Base-by-base conservation (phyloP, 2,329 filamentous ascomycete species). In the Sarocladiaceae sp. region DNA sequence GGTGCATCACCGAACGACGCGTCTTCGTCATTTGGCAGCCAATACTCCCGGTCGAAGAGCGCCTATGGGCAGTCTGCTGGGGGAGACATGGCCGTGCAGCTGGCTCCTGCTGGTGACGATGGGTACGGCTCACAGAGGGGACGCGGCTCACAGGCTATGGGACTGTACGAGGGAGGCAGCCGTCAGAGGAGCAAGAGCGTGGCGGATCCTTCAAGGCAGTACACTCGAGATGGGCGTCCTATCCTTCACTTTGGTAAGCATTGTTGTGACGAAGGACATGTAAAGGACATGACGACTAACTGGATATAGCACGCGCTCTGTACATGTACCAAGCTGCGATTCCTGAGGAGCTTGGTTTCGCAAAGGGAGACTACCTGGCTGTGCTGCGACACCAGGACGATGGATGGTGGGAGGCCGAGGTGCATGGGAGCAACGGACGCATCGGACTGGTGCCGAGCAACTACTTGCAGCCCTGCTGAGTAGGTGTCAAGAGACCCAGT, bases 351-450 rank as follows among this genome's bases (percentile, higher is more conserved):
- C 70, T 98, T 16, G 85, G 85, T 12, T 98, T 98, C 63, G 74
- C 75, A 37, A 98, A 98, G 69, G 90, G 90, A 39, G 94, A 98
- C 59, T 81, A 91, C 47, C 73, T 98, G 12, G 88, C 91, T 2
- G 82, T 98, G 12, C 71, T 96, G 37, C 78, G 90, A 48, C 80
- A 95, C 57, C 93, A 98, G 66, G 93, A 98, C 61, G 93, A 98
- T 59, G 93, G 93, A 16, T 98, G 93, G 93, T 98, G 94, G 93
- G 93, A 98, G 68, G 94, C 94, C 11, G 91, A 96, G 63, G 80
- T 96, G 32, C 86, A 90, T 35, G 82, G 83, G 19, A 73, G 75
- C 50, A 76, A 73, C 50, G 79, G 74, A 41, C 72, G 66, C 41
- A 60, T 73, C 47, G 80, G 80, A 48, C 69, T 84, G 57, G 80